Percentiles rank a stretch among this genome's conserved stretches.
Evolutionary conservation across 345 rosid genomes (phyloP).

Genomic region (Lagerstroemia speciosa): DNA sequence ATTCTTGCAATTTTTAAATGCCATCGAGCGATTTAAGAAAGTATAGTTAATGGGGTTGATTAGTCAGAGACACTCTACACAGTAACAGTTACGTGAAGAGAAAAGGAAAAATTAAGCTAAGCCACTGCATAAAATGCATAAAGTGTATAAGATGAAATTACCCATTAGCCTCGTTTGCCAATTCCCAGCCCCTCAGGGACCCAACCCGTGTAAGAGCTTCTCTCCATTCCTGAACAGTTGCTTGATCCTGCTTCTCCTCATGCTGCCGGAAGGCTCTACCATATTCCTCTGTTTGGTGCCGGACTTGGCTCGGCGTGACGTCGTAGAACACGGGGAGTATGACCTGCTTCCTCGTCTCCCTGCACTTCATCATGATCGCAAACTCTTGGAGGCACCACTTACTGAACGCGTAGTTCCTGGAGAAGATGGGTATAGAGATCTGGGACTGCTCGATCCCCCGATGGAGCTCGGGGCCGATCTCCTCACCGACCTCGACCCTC

Average conservation of each 20-base stretch:
- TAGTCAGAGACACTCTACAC: too few relatives aligned
- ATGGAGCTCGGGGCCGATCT: background rate
- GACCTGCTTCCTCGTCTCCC: background rate
- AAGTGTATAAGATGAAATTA: background rate
- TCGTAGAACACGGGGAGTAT: background rate
- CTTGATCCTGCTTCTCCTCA: background rate
- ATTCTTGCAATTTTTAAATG: too few relatives aligned
- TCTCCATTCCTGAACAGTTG: background rate
- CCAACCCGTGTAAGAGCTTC: background rate
- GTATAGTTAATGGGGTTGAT: too few relatives aligned
- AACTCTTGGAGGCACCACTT: conserved; percentile 9
- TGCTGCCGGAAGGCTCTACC: background rate
- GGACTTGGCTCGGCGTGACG: background rate
- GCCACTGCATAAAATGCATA: too few relatives aligned
- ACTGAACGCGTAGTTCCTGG: background rate
- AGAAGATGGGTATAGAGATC: background rate
- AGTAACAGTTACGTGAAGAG: too few relatives aligned
- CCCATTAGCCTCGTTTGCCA: background rate
- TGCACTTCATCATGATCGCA: background rate
- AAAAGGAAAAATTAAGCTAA: background rate
- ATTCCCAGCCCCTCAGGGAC: background rate
- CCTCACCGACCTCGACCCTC: background rate
- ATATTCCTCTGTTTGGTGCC: background rate
- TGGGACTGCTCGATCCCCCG: background rate
- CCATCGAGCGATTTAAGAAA: too few relatives aligned